Percentiles rank a stretch among this genome's conserved stretches.
These are phyloP conservation scores for Epithele typhae DNA, from an alignment of 768 basidiomycete species.

Conservation along the genomic window DNA sequence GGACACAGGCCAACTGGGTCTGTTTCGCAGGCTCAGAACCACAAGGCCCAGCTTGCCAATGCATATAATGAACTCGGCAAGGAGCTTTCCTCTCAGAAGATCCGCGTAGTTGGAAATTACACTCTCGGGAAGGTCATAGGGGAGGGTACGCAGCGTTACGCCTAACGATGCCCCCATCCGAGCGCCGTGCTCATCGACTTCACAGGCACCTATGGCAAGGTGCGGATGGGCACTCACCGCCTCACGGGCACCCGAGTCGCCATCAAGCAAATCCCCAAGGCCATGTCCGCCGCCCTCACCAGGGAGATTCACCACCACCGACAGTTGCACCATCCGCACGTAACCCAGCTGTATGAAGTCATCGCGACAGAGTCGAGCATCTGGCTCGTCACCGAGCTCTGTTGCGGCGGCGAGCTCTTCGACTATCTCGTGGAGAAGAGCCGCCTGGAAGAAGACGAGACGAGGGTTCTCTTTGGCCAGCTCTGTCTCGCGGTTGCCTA, in stretches of 20 bases:
- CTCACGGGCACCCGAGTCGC: slow-evolving; percentile 89
- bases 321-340: slow-evolving; percentile 90
- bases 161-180: background rate
- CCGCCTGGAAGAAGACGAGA: slow-evolving; percentile 78
- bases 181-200: background rate
- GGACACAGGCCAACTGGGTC: slow-evolving; percentile 27
- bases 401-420: slow-evolving; percentile 95
- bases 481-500: slow-evolving; percentile 91
- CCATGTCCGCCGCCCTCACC: slow-evolving; percentile 85
- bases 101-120: slow-evolving; percentile 92
- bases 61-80: slow-evolving; percentile 98
- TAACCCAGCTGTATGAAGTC: slow-evolving; percentile 96
- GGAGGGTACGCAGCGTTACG: slow-evolving; percentile 59
- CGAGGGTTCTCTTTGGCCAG: slow-evolving; percentile 90
- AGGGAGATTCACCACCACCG: slow-evolving; percentile 99
- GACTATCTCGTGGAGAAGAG: slow-evolving; percentile 98
- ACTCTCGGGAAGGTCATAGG: slow-evolving; percentile 92
- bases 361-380: slow-evolving; percentile 94
- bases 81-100: slow-evolving; percentile 86
- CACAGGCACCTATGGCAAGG: slow-evolving; percentile 87
- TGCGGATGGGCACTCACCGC: slow-evolving; percentile 91
- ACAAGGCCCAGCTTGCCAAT: slow-evolving; percentile 85
- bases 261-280: slow-evolving; percentile 97
- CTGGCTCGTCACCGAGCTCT: slow-evolving; percentile 97
- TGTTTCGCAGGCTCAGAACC: slow-evolving; percentile 43